phyloP scores from a whole-genome alignment of 345 rosid species.

The Trapa bicornis region DNA sequence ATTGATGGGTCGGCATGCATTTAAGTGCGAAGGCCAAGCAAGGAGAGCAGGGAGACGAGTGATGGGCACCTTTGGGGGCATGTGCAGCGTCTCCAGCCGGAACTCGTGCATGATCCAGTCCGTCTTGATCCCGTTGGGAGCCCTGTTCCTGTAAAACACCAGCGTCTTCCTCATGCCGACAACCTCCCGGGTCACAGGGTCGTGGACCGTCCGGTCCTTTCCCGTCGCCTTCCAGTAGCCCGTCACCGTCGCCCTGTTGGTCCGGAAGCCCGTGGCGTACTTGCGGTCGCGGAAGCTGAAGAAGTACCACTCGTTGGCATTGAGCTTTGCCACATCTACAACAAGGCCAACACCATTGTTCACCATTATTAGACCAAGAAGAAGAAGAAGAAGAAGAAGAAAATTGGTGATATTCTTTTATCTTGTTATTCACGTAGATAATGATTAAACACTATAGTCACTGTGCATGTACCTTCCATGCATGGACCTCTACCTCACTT shows the following conservation, averaged over 20 bases:
- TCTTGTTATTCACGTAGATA: neutral
- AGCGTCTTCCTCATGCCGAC: conserved; percentile 98
- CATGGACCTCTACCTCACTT: conserved; percentile 91
- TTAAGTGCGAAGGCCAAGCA: no score
- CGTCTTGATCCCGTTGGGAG: conserved; percentile 89
- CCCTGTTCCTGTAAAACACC: conserved; percentile 79
- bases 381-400: no score
- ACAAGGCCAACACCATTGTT: no score
- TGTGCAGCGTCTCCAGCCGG: conserved; percentile 77
- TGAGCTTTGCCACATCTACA: conserved; percentile 85
- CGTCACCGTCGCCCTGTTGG: conserved; percentile 67
- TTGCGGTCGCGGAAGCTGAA: conserved; percentile 91
- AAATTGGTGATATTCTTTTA: no score
- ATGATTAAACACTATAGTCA: neutral
- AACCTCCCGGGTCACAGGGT: conserved; percentile 44
- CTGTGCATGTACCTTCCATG: conserved; percentile 5
- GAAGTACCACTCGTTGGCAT: conserved; percentile 93
- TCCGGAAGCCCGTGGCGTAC: conserved; percentile 83
- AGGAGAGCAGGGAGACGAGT: no score
- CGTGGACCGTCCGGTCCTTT: conserved; percentile 78
- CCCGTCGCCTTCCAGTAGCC: conserved; percentile 99
- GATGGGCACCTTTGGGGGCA: conserved; percentile 74
- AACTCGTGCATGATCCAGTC: conserved; percentile 99
- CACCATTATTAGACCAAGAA: no score
- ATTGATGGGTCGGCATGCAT: no score